Conservation (phyloP, 768 basidiomycete species). For the Trametes meyenii region DNA sequence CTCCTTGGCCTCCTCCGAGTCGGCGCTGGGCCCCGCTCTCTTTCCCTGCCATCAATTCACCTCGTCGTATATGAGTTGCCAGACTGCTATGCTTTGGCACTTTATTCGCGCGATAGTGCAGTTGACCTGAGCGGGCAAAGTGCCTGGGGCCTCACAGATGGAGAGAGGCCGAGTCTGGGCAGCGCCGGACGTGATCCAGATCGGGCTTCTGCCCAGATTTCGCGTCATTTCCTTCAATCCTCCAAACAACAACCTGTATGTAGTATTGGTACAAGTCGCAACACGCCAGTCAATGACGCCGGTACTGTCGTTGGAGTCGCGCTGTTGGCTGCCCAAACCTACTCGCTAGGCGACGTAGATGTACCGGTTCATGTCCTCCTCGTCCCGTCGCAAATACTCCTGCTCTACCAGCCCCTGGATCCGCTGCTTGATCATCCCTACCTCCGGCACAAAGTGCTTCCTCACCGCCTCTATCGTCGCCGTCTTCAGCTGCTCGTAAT, state of each 20-base stretch:
- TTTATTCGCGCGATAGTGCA: too few relatives aligned
- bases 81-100: too few relatives aligned
- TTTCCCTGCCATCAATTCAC: too few relatives aligned
- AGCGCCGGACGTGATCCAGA: conserved; percentile 7
- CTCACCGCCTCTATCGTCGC: conserved; percentile 87
- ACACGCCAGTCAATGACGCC: too few relatives aligned
- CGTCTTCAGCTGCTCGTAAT: conserved; percentile 76
- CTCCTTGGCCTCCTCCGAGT: background rate
- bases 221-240: background rate
- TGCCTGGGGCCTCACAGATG: too few relatives aligned
- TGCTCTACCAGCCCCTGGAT: conserved; percentile 82
- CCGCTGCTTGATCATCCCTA: conserved; percentile 82
- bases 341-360: conserved; percentile 72
- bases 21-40: too few relatives aligned
- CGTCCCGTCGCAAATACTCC: conserved; percentile 83
- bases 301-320: background rate
- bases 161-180: background rate
- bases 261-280: too few relatives aligned
- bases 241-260: background rate
- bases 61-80: too few relatives aligned
- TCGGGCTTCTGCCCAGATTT: background rate
- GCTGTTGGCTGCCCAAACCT: too few relatives aligned
- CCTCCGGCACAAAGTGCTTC: conserved; percentile 83
- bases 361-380: conserved; percentile 69
- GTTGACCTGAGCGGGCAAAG: too few relatives aligned